Base-by-base conservation (phyloP, 345 rosid genomes). In the Arabidopsis arenosa region DNA sequence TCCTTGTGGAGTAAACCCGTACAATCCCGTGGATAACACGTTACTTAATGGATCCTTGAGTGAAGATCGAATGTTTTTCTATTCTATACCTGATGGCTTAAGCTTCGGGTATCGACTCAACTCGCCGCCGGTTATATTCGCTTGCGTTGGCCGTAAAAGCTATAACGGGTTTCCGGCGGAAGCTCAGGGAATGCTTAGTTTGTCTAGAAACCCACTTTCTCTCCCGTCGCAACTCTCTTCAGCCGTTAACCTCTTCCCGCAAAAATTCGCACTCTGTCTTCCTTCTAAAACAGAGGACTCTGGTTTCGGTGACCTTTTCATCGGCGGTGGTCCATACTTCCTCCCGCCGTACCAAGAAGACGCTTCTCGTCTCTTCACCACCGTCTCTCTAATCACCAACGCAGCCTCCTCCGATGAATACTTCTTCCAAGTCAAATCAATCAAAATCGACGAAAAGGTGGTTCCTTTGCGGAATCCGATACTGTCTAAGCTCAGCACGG, bases 401-500 rank as follows among this genome's bases (percentile, higher is more conserved):
- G 63, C 52, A 18, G 68, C 75, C 3, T 78, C 85, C 0, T 52
- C 36, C 4, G 66, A 61, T 1, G 88, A 85, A 52, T 85, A 85
- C 26, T 85, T 76, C 75, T 72, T 85, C 1, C 61, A 74, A 55
- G 11, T 39, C 76, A 28, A 61, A 26, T 26, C 58, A 54, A 54
- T 79, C 9, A 56, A 66, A 39, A 69, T 89, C 53, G 80, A 77
- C 12, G 84, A 68, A 18, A 76, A 83, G 21, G 21, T 56, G 6
- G 63, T 87, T 9, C 66, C 62, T 11, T 39, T 87, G 9, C 80
- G 80, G 18, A 33, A 68, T 7, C 40, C 86, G 1, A 55, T 84
- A 48, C 60, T 85, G 9, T 23, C 74, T 4, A 86, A 81, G 68
- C 62, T 88, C 64, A 84, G 88, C 81, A 77, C 88, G 2, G 67